phyloP scores from a whole-genome alignment of 2,329 filamentous ascomycete genomes.

The Polytolypa hystricis region DNA sequence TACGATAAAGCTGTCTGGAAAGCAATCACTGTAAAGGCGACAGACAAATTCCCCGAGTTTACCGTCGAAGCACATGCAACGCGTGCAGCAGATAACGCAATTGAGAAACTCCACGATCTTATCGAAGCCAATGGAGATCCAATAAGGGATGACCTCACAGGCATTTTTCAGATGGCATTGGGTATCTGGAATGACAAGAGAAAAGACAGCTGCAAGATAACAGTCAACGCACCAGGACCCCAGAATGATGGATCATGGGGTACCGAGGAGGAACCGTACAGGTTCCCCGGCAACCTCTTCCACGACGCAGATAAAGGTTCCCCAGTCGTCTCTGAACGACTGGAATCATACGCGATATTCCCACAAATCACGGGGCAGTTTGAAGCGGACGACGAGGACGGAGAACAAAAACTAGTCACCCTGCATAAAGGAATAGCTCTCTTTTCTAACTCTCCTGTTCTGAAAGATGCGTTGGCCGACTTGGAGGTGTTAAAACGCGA shows the following conservation, averaged over 20 bases:
- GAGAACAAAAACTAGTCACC: neutral
- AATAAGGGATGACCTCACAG: neutral
- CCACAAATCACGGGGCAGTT: constrained; percentile 6
- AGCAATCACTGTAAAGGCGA: constrained; percentile 4
- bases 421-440: constrained; percentile 6
- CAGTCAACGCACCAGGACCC: constrained; percentile 1
- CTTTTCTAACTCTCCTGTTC: constrained; percentile 6
- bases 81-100: neutral
- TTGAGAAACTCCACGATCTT: constrained; percentile 2
- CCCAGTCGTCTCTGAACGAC: too few species aligned
- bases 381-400: neutral
- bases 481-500: constrained; percentile 1
- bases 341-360: constrained; percentile 6
- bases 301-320: too few species aligned
- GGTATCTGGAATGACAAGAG: constrained; percentile 2
- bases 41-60: constrained; percentile 1
- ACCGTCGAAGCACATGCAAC: neutral
- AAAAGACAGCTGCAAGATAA: constrained; percentile 2
- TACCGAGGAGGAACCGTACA: neutral
- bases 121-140: neutral
- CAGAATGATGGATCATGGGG: neutral
- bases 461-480: constrained; percentile 1
- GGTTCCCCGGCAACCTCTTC: neutral
- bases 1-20: constrained; percentile 5
- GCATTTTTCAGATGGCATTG: constrained; percentile 1